A percentile compares a stretch with the other conserved stretches of the same genome.
phyloP scores from a whole-genome alignment of 2,329 filamentous ascomycete species.

The Fusarium cicatricum region DNA sequence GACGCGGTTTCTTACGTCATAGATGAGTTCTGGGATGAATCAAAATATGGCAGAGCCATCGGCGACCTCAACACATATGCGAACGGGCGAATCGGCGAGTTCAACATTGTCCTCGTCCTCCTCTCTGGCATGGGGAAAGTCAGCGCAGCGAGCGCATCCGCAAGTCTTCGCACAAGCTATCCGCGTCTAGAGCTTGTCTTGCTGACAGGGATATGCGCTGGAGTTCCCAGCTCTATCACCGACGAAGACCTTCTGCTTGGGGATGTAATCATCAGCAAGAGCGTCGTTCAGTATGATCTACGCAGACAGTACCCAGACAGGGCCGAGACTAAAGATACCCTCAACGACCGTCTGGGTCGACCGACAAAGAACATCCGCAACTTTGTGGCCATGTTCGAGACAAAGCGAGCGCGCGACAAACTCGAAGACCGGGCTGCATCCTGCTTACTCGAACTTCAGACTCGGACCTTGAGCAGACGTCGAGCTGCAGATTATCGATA shows the following conservation, averaged over 20 bases:
- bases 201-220: slow-evolving; percentile 53
- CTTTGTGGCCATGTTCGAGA: background rate
- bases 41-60: slow-evolving; percentile 28
- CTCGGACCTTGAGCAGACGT: background rate
- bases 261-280: slow-evolving; percentile 46
- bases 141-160: slow-evolving; percentile 37
- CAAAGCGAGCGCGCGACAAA: background rate
- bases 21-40: slow-evolving; percentile 42
- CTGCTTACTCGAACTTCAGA: background rate
- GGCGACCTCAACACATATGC: slow-evolving; percentile 44
- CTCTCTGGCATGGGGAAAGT: slow-evolving; percentile 43
- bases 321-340: slow-evolving; percentile 37
- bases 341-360: slow-evolving; percentile 34
- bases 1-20: slow-evolving; percentile 37
- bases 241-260: slow-evolving; percentile 41
- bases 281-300: slow-evolving; percentile 42
- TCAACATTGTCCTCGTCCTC: slow-evolving; percentile 43
- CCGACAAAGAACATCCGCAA: background rate
- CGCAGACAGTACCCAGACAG: slow-evolving; percentile 27
- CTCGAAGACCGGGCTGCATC: slow-evolving; percentile 1
- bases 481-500: slow-evolving; percentile 26
- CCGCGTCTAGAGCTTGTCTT: slow-evolving; percentile 45
- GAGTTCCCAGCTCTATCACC: slow-evolving; percentile 36
- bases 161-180: slow-evolving; percentile 47
- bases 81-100: slow-evolving; percentile 40